phyloP scores from a whole-genome alignment of 2,329 filamentous ascomycete genomes.

The Herpotrichia juniperi region DNA sequence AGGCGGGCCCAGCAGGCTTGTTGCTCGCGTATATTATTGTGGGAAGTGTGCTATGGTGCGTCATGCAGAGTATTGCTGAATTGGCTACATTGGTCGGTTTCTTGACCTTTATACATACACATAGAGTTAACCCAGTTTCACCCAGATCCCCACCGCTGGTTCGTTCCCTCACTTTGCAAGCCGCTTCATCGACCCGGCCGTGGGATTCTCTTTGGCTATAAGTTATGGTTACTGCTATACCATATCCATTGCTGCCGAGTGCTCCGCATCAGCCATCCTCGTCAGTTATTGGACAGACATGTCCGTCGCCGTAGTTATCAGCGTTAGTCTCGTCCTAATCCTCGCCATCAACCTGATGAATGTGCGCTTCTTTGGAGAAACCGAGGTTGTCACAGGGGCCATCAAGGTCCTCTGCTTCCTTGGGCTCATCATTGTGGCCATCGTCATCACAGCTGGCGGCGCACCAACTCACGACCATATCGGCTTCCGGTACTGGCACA shows the following conservation, averaged over 20 bases:
- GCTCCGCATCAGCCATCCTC: constrained; percentile 48
- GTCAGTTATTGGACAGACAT: constrained; percentile 53
- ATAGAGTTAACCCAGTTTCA: not conserved
- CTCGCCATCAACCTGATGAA: constrained; percentile 58
- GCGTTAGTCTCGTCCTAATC: constrained; percentile 60
- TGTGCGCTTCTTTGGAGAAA: constrained; percentile 57
- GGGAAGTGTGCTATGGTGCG: not conserved
- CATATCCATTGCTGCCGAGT: constrained; percentile 55
- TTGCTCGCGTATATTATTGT: not conserved
- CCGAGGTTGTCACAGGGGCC: constrained; percentile 52
- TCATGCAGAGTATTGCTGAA: not conserved
- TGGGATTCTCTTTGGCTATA: constrained; percentile 58
- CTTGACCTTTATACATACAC: not conserved
- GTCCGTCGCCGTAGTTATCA: constrained; percentile 59
- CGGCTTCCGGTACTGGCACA: constrained; percentile 71
- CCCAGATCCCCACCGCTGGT: not conserved
- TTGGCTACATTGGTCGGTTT: not conserved
- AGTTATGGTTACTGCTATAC: constrained; percentile 57
- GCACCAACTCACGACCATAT: constrained; percentile 63
- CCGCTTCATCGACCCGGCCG: constrained; percentile 66
- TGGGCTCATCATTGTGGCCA: constrained; percentile 26
- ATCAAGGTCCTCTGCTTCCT: constrained; percentile 49
- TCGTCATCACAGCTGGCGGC: constrained; percentile 40
- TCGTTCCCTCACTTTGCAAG: not conserved
- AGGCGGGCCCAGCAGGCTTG: not conserved